A percentile compares a stretch with the other conserved stretches of the same genome.
phyloP scores from a whole-genome alignment of 108 stramenopile species.

The Conticribra guillardii region DNA sequence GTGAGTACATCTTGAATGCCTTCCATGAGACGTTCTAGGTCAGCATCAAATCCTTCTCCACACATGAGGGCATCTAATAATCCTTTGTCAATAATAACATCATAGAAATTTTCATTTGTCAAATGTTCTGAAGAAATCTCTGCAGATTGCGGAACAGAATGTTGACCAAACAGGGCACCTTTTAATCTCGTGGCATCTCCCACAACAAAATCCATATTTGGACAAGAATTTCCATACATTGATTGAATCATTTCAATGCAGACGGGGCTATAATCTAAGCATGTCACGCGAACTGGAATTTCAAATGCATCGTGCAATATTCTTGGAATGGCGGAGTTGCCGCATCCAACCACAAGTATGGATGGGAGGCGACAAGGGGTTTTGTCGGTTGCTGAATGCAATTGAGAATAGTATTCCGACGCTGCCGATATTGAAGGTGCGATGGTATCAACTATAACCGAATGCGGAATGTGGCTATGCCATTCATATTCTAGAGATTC shows the following conservation, averaged over 20 bases:
- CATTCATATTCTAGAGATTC: constrained; percentile 59
- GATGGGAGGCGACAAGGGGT: constrained; percentile 30
- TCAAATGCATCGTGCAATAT: constrained; percentile 48
- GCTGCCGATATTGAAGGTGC: constrained; percentile 27
- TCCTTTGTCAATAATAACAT: constrained; percentile 80
- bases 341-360: constrained; percentile 65
- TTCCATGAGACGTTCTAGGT: constrained; percentile 44
- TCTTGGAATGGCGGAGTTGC: constrained; percentile 64
- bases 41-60: constrained; percentile 69
- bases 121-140: not conserved
- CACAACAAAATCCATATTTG: constrained; percentile 63
- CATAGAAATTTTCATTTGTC: constrained; percentile 30
- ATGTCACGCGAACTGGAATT: constrained; percentile 34
- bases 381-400: not conserved
- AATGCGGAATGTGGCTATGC: constrained; percentile 69
- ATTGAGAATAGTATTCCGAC: not conserved
- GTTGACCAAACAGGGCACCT: constrained; percentile 14
- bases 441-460: constrained; percentile 52
- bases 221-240: constrained; percentile 25
- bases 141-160: not conserved
- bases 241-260: constrained; percentile 61
- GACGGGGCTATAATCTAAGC: constrained; percentile 67
- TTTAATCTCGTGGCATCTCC: constrained; percentile 66
- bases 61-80: constrained; percentile 81
- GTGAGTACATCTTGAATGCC: constrained; percentile 44